Evolutionary conservation across 257 asterid genomes (phyloP), one percentile per base, ranked within the genome.

Genomic region (Primulina tabacum): DNA sequence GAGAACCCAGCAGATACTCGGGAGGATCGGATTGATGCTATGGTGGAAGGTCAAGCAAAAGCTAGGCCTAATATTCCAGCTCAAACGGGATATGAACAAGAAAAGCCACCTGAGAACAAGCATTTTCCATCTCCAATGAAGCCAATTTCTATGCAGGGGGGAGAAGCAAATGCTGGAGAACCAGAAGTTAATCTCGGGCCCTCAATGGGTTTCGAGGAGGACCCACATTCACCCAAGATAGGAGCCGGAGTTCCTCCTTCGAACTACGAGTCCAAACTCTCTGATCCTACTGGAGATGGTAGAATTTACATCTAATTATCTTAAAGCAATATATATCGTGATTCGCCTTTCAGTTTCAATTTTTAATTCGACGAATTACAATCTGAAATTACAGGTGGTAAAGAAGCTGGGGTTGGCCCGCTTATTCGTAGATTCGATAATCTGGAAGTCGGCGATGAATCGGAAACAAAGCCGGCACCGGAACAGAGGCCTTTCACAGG

Each of bases 341-440:
- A 0, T 24, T 24, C 6, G 0, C 35, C 4, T 32, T 32, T 3
- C 17, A 43, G n/a, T 43, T 43, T 12, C n/a, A 10, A 9, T 43
- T 11, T 0, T 35, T 47, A 4, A 47, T 12, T 4, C 2, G 0
- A 4, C 16, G n/a, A 18, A 0, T 72, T 28, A 2, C 0, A 1
- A 43, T 29, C 14, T 50, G 2, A 47, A 16, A 26, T 18, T 47
- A 16, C 64, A 79, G 83, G 73, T 16, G 78, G 71, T 24, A 67
- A 68, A 34, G 82, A 70, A 62, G 73, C 67, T 2, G 76, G 69
- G 2, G 20, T 77, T 17, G 8, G 10, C 12, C 76, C 78, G 24
- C 73, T 82, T 32, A 37, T 76, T 18, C 55, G 29, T 3, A 76
- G 78, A 2, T 69, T 82, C 1, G 77, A 21, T 6, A 69, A 79